Percentiles rank a stretch among this genome's conserved stretches.
Evolutionary conservation across 306 rosid genomes (phyloP).

Genomic region (Astragalus glycyphyllos): DNA sequence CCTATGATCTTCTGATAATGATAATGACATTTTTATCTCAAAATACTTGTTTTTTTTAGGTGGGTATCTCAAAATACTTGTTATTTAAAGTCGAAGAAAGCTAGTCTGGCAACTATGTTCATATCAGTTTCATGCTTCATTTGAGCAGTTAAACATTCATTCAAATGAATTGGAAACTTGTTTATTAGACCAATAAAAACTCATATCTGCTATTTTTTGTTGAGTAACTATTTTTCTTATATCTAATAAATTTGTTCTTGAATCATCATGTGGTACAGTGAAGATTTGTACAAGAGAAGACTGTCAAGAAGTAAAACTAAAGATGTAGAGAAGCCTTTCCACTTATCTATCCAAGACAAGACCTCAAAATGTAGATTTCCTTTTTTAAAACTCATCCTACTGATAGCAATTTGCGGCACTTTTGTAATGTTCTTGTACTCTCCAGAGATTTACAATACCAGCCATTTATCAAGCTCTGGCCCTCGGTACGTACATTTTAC

Average conservation of each 20-base stretch:
- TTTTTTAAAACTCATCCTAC: constrained; percentile 63
- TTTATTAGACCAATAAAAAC: background rate
- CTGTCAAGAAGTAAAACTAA: constrained; percentile 57
- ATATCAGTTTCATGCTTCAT: constrained; percentile 27
- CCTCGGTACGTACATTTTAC: constrained; percentile 54
- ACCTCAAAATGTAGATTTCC: constrained; percentile 77
- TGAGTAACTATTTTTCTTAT: background rate
- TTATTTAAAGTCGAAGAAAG: constrained; percentile 42
- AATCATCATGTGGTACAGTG: constrained; percentile 54
- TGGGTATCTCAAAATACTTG: constrained; percentile 37
- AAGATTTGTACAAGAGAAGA: constrained; percentile 68
- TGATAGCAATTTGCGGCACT: constrained; percentile 64
- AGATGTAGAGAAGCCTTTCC: constrained; percentile 67
- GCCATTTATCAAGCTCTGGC: constrained; percentile 56
- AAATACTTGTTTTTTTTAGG: constrained; percentile 40
- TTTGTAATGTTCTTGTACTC: constrained; percentile 66
- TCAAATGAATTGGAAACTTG: background rate
- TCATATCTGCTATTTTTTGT: constrained; percentile 7
- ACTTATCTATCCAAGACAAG: constrained; percentile 65
- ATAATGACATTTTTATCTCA: constrained; percentile 42
- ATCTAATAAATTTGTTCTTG: constrained; percentile 12
- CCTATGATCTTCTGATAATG: constrained; percentile 22
- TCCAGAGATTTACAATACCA: constrained; percentile 67
- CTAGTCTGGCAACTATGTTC: constrained; percentile 35
- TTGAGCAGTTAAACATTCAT: too few species aligned